Percentiles rank a stretch among this genome's conserved stretches.
Evolutionary conservation across 1,284 basidiomycete species (phyloP).

Genomic region (Pseudozyma sp.): DNA sequence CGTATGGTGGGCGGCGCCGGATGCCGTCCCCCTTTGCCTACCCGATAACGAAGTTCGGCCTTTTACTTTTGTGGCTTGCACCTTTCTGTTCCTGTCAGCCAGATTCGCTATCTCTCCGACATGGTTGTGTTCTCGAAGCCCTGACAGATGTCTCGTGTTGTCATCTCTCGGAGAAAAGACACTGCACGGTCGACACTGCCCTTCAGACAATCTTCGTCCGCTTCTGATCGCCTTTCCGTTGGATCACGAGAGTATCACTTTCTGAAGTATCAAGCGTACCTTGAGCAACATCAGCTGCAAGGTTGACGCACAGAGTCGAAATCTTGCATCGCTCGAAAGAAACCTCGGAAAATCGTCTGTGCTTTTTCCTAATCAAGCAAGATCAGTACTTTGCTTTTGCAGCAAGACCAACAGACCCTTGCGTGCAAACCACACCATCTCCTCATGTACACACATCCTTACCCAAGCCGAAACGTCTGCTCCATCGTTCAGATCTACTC

Average conservation of each 20-base stretch:
- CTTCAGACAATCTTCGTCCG: too few species aligned
- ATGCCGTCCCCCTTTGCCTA: too few species aligned
- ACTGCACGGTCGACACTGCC: too few species aligned
- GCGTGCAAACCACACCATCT: too few species aligned
- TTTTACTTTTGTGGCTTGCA: constrained; percentile 14
- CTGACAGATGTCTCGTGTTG: neutral
- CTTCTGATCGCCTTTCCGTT: neutral
- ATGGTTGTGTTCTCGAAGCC: constrained; percentile 12
- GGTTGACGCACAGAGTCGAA: constrained; percentile 19
- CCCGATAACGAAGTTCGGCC: constrained; percentile 20
- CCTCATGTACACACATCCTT: too few species aligned
- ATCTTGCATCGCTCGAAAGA: constrained; percentile 15
- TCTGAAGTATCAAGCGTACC: too few species aligned
- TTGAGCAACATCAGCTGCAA: constrained; percentile 7
- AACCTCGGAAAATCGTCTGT: neutral
- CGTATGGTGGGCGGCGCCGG: too few species aligned
- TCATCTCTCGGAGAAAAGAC: too few species aligned
- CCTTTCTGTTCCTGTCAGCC: neutral
- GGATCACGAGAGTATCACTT: too few species aligned
- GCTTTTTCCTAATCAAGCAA: constrained; percentile 1
- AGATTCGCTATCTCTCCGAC: neutral
- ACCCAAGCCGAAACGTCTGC: too few species aligned
- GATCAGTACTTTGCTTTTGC: neutral
- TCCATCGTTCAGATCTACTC: too few species aligned
- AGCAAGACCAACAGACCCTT: neutral